Conservation (phyloP, 768 basidiomycete genomes). For the Podaxis sp. region DNA sequence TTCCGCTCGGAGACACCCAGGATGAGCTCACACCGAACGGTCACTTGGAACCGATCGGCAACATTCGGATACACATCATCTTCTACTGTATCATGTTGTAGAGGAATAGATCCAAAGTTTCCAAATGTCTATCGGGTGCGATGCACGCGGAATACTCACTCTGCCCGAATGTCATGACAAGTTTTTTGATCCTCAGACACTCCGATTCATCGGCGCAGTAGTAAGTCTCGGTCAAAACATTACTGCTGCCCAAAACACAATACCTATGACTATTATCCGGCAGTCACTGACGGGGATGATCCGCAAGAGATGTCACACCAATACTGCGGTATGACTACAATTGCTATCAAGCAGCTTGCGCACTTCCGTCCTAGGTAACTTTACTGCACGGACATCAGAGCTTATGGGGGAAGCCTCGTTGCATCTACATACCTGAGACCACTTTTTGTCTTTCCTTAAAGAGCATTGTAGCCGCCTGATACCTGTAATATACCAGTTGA, state of each 20-base stretch:
- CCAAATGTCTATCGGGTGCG: not conserved
- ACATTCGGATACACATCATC: not conserved
- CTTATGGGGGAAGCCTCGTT: not conserved
- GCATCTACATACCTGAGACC: not conserved
- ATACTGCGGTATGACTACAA: not conserved
- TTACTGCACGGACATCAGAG: not conserved
- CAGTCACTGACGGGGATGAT: not conserved
- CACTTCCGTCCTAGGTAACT: not conserved
- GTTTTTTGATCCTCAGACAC: not conserved
- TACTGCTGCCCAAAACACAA: not conserved
- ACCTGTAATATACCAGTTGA: not conserved
- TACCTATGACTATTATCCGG: not conserved
- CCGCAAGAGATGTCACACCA: not conserved
- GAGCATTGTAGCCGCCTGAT: not conserved
- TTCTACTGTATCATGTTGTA: not conserved
- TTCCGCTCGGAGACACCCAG: not conserved
- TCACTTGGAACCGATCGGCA: not conserved
- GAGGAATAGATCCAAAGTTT: not conserved
- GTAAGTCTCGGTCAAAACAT: not conserved
- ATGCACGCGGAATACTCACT: not conserved
- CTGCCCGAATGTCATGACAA: not conserved
- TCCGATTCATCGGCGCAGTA: not conserved
- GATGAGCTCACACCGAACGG: not conserved
- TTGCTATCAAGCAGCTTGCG: not conserved
- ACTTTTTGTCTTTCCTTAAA: not conserved